These are phyloP conservation scores for Pleurotus pulmonarius DNA, from an alignment of 768 basidiomycete genomes.

Conservation along the genomic window DNA sequence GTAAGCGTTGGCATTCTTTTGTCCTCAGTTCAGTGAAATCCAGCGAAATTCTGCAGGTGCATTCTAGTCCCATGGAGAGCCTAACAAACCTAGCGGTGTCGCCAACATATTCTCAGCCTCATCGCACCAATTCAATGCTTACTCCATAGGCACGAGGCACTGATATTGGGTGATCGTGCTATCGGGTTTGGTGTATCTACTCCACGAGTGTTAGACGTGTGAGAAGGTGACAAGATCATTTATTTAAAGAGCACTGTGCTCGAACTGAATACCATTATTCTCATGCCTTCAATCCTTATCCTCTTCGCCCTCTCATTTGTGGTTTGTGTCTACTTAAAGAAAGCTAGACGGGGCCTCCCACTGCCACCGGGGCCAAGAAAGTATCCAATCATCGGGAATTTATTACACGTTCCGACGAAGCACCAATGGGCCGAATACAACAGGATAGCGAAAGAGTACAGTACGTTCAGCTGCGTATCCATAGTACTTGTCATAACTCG, in stretches of 20 bases:
- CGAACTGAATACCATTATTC: too few relatives aligned
- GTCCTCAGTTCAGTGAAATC: too few relatives aligned
- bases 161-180: background rate
- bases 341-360: background rate
- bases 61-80: too few relatives aligned
- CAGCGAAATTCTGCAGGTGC: too few relatives aligned
- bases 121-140: background rate
- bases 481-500: background rate
- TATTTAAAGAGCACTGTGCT: too few relatives aligned
- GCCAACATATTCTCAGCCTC: background rate
- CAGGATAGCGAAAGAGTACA: conserved; percentile 16
- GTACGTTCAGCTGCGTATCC: background rate
- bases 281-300: background rate
- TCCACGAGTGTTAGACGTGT: too few relatives aligned
- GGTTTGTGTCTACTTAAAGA: background rate
- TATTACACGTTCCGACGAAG: conserved; percentile 15
- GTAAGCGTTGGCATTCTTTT: too few relatives aligned
- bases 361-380: conserved; percentile 25
- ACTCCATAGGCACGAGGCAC: background rate
- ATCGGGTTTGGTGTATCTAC: too few relatives aligned
- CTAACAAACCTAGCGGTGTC: too few relatives aligned
- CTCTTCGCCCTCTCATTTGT: background rate
- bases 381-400: conserved; percentile 22
- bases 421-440: conserved; percentile 17
- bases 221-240: background rate